A percentile compares a stretch with the other conserved stretches of the same genome.
These are phyloP conservation scores for Ilyonectria destructans DNA, from an alignment of 2,329 filamentous ascomycete species.

Conservation along the genomic window DNA sequence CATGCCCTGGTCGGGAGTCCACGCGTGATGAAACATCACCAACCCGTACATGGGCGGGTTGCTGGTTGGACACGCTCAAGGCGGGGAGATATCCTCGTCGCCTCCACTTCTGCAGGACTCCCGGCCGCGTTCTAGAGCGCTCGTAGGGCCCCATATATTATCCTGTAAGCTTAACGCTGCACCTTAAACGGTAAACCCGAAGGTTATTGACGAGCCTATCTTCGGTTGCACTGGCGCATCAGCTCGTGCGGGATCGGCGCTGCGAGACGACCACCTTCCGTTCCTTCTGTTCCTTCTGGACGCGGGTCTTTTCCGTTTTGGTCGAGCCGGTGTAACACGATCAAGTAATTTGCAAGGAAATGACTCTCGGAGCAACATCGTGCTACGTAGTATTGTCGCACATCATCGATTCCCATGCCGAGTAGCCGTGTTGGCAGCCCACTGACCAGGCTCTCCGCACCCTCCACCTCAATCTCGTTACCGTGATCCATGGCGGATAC, in stretches of 20 bases:
- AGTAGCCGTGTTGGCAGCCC: slow-evolving; percentile 36
- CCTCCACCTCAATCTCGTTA: slow-evolving; percentile 18
- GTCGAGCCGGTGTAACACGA: slow-evolving; percentile 14
- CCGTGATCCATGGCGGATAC: background rate
- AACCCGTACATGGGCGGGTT: slow-evolving; percentile 17
- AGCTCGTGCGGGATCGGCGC: slow-evolving; percentile 16
- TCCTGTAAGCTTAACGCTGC: slow-evolving; percentile 30
- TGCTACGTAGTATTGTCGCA: background rate
- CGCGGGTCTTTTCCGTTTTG: slow-evolving; percentile 14
- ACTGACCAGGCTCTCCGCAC: slow-evolving; percentile 42
- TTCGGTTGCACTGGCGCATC: background rate
- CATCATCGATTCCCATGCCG: slow-evolving; percentile 27
- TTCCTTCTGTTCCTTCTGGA: background rate
- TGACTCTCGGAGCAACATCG: slow-evolving; percentile 15
- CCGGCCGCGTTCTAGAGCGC: slow-evolving; percentile 23
- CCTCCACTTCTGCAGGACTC: slow-evolving; percentile 3
- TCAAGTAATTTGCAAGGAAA: slow-evolving; percentile 13
- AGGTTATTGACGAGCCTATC: slow-evolving; percentile 28
- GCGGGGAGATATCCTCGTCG: background rate
- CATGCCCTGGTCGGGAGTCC: slow-evolving; percentile 16
- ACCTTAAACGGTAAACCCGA: slow-evolving; percentile 19
- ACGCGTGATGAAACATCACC: slow-evolving; percentile 31
- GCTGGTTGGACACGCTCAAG: slow-evolving; percentile 2
- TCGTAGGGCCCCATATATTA: background rate
- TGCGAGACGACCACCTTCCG: background rate